Evolutionary conservation across 2,329 filamentous ascomycete genomes (phyloP).

Genomic region (Botrytis paeoniae): DNA sequence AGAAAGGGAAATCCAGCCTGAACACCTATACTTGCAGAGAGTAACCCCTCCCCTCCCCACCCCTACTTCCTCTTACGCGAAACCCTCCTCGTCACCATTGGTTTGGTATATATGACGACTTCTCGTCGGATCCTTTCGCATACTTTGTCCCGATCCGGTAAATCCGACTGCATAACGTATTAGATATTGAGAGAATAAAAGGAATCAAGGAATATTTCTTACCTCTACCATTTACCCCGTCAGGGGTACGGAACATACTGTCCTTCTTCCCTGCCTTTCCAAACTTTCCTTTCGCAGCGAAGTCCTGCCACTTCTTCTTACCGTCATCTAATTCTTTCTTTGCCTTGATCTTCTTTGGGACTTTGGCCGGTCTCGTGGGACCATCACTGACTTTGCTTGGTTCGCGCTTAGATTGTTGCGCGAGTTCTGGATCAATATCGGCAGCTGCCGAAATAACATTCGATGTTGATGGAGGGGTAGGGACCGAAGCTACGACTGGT

Average conservation of each 20-base stretch:
- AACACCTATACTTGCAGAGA: conserved; percentile 39
- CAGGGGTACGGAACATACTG: conserved; percentile 94
- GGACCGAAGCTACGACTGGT: conserved; percentile 48
- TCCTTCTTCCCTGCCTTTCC: conserved; percentile 74
- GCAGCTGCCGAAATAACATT: conserved; percentile 40
- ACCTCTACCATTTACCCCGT: conserved; percentile 85
- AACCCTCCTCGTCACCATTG: conserved; percentile 64
- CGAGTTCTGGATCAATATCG: conserved; percentile 62
- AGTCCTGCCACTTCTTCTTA: conserved; percentile 94
- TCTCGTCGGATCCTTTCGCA: conserved; percentile 86
- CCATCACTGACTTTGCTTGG: conserved; percentile 61
- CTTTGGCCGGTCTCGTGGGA: conserved; percentile 60
- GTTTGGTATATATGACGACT: conserved; percentile 82
- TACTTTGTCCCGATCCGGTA: conserved; percentile 88
- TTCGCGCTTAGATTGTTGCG: conserved; percentile 61
- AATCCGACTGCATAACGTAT: conserved; percentile 71
- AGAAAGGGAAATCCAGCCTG: conserved; percentile 33
- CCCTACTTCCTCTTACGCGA: conserved; percentile 20
- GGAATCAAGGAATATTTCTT: conserved; percentile 34
- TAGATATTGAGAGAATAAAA: conserved; percentile 29
- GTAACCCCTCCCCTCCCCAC: conserved; percentile 38
- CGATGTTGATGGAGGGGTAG: conserved; percentile 42
- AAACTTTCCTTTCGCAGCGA: conserved; percentile 73
- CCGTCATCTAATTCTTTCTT: conserved; percentile 87
- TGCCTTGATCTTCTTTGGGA: conserved; percentile 84